Evolutionary conservation across 2,329 filamentous ascomycete species (phyloP).

Genomic region (Talaromyces funiculosus): DNA sequence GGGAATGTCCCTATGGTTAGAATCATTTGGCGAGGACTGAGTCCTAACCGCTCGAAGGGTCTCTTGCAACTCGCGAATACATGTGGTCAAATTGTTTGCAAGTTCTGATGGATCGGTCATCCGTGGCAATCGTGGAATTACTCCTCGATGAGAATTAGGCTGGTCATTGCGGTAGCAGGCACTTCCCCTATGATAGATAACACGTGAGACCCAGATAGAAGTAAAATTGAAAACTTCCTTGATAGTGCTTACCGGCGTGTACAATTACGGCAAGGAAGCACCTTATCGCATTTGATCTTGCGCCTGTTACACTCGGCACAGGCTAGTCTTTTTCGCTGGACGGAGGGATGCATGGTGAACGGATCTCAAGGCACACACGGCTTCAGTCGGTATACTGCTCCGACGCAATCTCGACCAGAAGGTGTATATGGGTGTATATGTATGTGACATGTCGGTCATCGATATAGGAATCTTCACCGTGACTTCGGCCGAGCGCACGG

Average conservation of each 20-base stretch:
- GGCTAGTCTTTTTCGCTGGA: constrained; percentile 21
- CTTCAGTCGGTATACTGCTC: not conserved
- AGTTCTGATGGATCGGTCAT: not conserved
- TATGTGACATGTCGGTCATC: no score
- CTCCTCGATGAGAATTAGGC: not conserved
- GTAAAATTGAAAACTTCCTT: no score
- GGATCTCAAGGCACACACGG: not conserved
- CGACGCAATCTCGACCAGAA: not conserved
- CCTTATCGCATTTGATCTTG: constrained; percentile 38
- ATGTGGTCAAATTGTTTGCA: not conserved
- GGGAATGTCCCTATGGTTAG: not conserved
- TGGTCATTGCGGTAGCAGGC: constrained; percentile 6
- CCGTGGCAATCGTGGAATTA: not conserved
- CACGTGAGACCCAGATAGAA: no score
- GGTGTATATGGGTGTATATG: not conserved
- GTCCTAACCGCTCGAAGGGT: not conserved
- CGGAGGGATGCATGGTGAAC: constrained; percentile 4
- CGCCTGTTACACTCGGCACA: constrained; percentile 25
- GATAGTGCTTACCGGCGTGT: constrained; percentile 17
- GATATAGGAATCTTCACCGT: not conserved
- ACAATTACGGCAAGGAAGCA: constrained; percentile 38
- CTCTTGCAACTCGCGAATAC: constrained; percentile 8
- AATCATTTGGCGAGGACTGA: not conserved
- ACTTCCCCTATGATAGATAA: constrained; percentile 5
- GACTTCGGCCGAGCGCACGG: not conserved